Evolutionary conservation across 495 filamentous ascomycete genomes (phyloP), one percentile per base, ranked within the genome.

Genomic region (Penicillium macrosclerotiorum): DNA sequence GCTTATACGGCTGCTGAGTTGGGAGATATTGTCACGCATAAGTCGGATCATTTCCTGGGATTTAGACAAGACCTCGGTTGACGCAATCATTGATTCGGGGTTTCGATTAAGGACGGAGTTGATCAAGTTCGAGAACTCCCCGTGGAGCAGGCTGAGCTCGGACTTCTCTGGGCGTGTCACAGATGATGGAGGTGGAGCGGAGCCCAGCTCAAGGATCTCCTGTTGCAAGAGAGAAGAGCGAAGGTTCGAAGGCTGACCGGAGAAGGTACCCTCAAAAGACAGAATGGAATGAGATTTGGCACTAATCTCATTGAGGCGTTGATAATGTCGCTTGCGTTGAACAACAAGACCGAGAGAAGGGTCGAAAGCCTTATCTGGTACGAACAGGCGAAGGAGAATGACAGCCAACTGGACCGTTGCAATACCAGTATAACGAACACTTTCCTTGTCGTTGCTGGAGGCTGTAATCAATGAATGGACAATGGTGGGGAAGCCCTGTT

Each of bases 311-410:
- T 54, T 45, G 23, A 74, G 75, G 2, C 83, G 66, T 40, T 81
- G 72, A 2, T 73, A 51, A 47, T 93, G 80, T 13, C 84, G 76
- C 46, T 82, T 74, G 23, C 81, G 76, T 52, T 90, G 81, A 4
- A 97, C 70, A 29, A 84, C 77, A n/a, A 85, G 75, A 43, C 80
- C 78, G 43, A 91, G 71, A 18, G 91, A 88, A 9, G 93, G 93
- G 62, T 99, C 93, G 47, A 87, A 92, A 3, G 85, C 76, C 57
- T 82, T 81, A 60, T 95, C 84, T 0, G 94, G 90, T 3, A 96
- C 83, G 54, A 90, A 97, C 6, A 96, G 76, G 33, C 79, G 77
- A 20, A 99, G 66, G 25, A 72, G 62, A 25, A 71, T 65, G 5
- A 68, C 57, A 12, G 72, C 67, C 9, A 76, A 32, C 41, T 72